These are phyloP conservation scores for Xylaria sp. DNA, from an alignment of 2,329 filamentous ascomycete species.

Conservation along the genomic window DNA sequence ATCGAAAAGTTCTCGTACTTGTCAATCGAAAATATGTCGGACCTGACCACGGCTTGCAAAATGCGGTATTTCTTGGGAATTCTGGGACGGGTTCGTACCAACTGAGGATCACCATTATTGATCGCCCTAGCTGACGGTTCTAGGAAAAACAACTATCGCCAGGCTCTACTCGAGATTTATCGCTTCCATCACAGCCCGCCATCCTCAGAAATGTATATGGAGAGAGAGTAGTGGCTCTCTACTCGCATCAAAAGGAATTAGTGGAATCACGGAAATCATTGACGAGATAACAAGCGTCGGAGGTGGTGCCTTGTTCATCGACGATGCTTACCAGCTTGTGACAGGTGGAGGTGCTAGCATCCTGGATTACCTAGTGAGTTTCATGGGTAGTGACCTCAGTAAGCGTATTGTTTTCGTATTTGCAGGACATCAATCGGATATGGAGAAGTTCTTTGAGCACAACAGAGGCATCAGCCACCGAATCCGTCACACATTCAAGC, in stretches of 20 bases:
- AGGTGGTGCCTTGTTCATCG: conserved; percentile 76
- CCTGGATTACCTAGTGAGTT: conserved; percentile 43
- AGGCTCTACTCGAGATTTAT: conserved; percentile 70
- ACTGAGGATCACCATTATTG: conserved; percentile 65
- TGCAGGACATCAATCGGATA: conserved; percentile 1
- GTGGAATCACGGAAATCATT: conserved; percentile 60
- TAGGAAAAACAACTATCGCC: conserved; percentile 67
- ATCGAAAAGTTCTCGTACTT: too few species aligned
- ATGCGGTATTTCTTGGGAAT: not conserved
- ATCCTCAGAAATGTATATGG: conserved; percentile 52
- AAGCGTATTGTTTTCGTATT: conserved; percentile 11
- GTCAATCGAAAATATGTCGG: too few species aligned
- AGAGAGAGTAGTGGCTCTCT: conserved; percentile 70
- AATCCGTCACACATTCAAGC: conserved; percentile 2
- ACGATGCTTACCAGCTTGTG: conserved; percentile 77
- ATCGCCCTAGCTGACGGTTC: conserved; percentile 55
- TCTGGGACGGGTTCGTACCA: not conserved
- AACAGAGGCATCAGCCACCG: not conserved
- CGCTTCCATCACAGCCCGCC: conserved; percentile 57
- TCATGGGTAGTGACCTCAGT: not conserved
- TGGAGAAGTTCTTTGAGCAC: conserved; percentile 12
- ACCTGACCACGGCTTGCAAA: not conserved
- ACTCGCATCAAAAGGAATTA: conserved; percentile 66
- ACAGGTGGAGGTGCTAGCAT: conserved; percentile 64
- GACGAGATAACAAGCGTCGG: conserved; percentile 59